A percentile compares a stretch with the other conserved stretches of the same genome.
Conservation (phyloP, 306 rosid genomes). For the Quercus cerris region DNA sequence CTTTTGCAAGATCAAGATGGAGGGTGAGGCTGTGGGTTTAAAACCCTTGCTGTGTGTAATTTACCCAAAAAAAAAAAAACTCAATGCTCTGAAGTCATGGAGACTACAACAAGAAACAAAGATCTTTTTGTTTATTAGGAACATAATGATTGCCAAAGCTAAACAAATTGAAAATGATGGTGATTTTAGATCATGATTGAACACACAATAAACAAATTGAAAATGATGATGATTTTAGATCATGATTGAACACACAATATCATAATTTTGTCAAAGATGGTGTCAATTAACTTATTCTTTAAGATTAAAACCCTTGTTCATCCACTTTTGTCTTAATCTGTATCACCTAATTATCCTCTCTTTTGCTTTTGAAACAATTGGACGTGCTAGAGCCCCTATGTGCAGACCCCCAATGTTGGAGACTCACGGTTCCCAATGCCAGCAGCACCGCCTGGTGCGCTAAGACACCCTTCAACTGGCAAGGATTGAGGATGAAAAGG, state of each 20-base stretch:
- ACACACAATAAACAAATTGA: background rate
- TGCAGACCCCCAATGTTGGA: slow-evolving; percentile 69
- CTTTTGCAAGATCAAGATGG: too few relatives aligned
- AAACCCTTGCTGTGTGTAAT: too few relatives aligned
- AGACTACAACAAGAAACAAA: background rate
- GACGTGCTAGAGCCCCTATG: slow-evolving; percentile 71
- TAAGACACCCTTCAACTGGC: slow-evolving; percentile 57
- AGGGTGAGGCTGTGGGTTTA: too few relatives aligned
- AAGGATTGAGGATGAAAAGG: slow-evolving; percentile 43
- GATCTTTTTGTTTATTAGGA: background rate
- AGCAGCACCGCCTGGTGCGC: slow-evolving; percentile 93
- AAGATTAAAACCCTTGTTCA: background rate
- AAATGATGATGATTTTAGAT: background rate
- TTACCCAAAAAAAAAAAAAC: too few relatives aligned
- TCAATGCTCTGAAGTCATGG: background rate
- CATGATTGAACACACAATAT: background rate
- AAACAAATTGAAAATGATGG: background rate
- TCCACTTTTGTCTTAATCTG: background rate
- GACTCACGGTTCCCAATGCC: slow-evolving; percentile 78
- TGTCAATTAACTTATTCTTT: background rate
- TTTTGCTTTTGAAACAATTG: slow-evolving; percentile 12
- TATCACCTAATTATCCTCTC: background rate
- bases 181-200: background rate
- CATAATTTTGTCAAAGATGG: background rate
- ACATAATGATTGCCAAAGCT: background rate